Base-by-base conservation (phyloP, 2,329 filamentous ascomycete species). In the Leptographium galeiforme region DNA sequence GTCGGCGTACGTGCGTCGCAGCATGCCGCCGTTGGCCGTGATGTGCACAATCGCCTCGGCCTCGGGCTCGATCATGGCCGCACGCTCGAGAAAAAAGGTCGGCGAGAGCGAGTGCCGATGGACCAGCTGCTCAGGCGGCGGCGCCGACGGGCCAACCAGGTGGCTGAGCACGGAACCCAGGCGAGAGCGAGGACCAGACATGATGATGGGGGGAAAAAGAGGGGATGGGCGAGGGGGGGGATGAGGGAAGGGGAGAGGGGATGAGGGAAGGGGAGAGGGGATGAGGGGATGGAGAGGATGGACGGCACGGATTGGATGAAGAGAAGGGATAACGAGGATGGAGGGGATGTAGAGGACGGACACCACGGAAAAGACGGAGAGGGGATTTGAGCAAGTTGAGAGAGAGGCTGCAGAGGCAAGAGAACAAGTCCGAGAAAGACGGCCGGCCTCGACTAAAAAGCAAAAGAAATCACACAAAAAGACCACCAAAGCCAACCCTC, bases 11-110 rank as follows among this genome's bases (percentile, higher is more conserved):
- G 79, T 84, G 55, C 90, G 80, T 38, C 85, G 79, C 38, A 97
- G 70, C 32, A 84, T 72, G 61, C 82, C 78, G 61, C 82, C 79
- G 67, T 93, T 90, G 57, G 84, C 76, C 0, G 89, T 95, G 53
- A 89, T 72, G 68, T 97, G 91, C 64, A 89, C 84, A 63, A 96
- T 86, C 39, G 90, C 91, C 60, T 84, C 77, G 13, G 87, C 88
- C 63, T 90, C 74, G 7, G 91, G 91, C 68, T 96, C 91, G 62
- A 97, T 93, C 47, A 79, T 75, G 8, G 90, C 90, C 18, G 91
- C 89, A 52, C 91, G 84, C 59, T 87, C 85, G 25, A 62, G 74
- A 66, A 95, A 96, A 67, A 82, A 84, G 3, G 90, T 95, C 0
- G 91, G 91, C 1, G 88, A 90, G 34, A 97, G 79, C 16, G 84